Evolutionary conservation across 2,329 filamentous ascomycete genomes (phyloP).

Genomic region (Calonectria hongkongensis): DNA sequence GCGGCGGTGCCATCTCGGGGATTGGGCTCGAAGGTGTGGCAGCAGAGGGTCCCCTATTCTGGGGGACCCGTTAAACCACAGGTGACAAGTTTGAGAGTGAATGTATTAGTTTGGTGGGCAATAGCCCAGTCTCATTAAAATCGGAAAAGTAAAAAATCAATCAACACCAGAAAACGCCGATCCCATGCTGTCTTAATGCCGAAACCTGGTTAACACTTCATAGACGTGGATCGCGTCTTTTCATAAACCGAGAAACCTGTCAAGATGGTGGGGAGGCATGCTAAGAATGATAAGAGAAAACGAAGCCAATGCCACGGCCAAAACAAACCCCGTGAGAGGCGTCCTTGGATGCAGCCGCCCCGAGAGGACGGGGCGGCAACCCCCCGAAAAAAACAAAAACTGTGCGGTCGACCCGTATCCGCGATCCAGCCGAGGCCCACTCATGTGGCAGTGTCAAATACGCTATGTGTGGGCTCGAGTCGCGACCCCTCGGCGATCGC

Average conservation of each 20-base stretch:
- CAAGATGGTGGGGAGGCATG: constrained; percentile 36
- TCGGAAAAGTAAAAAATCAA: constrained; percentile 48
- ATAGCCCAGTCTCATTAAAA: constrained; percentile 36
- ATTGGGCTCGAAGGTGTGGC: not conserved
- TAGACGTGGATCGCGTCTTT: constrained; percentile 50
- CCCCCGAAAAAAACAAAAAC: constrained; percentile 18
- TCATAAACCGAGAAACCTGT: constrained; percentile 51
- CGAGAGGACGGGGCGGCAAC: constrained; percentile 24
- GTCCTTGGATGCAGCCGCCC: constrained; percentile 18
- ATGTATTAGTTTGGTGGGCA: constrained; percentile 48
- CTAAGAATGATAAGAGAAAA: constrained; percentile 16
- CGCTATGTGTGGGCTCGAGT: constrained; percentile 20
- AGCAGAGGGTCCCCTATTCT: constrained; percentile 4
- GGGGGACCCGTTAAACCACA: constrained; percentile 2
- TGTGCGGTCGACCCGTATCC: constrained; percentile 12
- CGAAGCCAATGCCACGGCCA: constrained; percentile 32
- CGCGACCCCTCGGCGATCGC: constrained; percentile 25
- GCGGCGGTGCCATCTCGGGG: not conserved
- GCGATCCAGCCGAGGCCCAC: constrained; percentile 32
- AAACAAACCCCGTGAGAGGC: constrained; percentile 16
- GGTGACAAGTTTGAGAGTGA: constrained; percentile 26
- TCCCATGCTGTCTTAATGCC: constrained; percentile 59
- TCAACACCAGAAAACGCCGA: constrained; percentile 56
- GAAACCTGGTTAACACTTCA: constrained; percentile 48
- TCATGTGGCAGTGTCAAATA: constrained; percentile 35